Evolutionary conservation across 352 stramenopile species (phyloP).

Genomic region (Phytophthora pisi): DNA sequence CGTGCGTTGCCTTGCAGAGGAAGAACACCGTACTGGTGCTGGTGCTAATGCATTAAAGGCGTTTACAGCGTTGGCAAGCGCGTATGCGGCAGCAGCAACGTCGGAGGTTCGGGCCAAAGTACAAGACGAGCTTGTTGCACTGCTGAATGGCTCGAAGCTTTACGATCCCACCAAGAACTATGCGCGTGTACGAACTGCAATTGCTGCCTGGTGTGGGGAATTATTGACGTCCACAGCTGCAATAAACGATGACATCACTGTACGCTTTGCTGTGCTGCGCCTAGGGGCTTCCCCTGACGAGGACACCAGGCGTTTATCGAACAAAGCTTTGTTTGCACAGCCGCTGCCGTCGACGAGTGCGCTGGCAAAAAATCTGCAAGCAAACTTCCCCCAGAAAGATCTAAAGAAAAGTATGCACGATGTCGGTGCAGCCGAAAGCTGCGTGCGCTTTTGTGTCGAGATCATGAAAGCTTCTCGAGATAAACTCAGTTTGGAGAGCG

Average conservation of each 20-base stretch:
- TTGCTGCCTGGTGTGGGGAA: constrained; percentile 65
- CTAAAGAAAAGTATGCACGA: constrained; percentile 51
- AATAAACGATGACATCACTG: constrained; percentile 33
- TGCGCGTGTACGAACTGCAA: constrained; percentile 56
- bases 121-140: constrained; percentile 50
- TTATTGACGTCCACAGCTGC: constrained; percentile 31
- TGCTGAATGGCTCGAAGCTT: constrained; percentile 64
- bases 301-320: constrained; percentile 41
- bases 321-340: constrained; percentile 51
- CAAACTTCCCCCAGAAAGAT: constrained; percentile 35
- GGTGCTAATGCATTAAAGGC: constrained; percentile 70
- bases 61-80: constrained; percentile 54
- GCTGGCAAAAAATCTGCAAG: constrained; percentile 36
- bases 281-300: constrained; percentile 46
- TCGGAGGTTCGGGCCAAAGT: constrained; percentile 45
- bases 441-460: constrained; percentile 56
- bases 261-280: constrained; percentile 70
- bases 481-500: constrained; percentile 21
- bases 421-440: constrained; percentile 46
- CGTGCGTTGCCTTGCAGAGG: constrained; percentile 63
- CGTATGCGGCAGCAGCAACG: constrained; percentile 42
- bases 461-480: constrained; percentile 41
- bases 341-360: constrained; percentile 45
- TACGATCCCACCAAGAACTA: constrained; percentile 70
- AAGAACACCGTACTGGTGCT: constrained; percentile 48